Conservation (phyloP, 1,284 basidiomycete species). For the Mycosarcoma mackinlayi region DNA sequence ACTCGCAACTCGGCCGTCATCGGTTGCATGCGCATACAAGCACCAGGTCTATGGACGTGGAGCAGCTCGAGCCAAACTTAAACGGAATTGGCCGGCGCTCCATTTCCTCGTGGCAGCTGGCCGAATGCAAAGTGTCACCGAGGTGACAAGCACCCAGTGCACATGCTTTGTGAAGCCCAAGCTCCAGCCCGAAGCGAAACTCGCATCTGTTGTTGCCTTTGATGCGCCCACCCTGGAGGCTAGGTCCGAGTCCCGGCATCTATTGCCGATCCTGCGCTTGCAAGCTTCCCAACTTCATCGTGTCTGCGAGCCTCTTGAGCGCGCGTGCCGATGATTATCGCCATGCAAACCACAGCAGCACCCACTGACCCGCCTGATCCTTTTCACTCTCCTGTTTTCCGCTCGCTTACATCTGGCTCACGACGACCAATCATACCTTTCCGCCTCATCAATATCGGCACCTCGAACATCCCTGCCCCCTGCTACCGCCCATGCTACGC, state of each 20-base stretch:
- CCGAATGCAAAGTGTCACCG: constrained; percentile 2
- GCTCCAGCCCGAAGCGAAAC: not conserved
- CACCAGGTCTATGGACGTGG: too few species aligned
- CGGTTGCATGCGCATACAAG: not conserved
- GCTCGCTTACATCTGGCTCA: not conserved
- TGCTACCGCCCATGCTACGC: not conserved
- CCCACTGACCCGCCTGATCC: constrained; percentile 2
- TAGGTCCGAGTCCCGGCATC: constrained; percentile 4
- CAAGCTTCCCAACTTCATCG: not conserved
- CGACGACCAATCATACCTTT: not conserved
- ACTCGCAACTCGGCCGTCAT: not conserved
- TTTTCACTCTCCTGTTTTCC: not conserved
- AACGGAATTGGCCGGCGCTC: constrained; percentile 6
- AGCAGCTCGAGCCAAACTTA: constrained; percentile 6
- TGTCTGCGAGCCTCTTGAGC: not conserved
- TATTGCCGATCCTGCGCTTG: constrained; percentile 3
- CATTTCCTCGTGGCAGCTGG: not conserved
- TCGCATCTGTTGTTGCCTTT: constrained; percentile 2
- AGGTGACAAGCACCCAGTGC: not conserved
- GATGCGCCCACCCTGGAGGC: not conserved
- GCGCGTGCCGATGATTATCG: not conserved
- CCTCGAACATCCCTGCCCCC: not conserved
- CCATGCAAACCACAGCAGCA: too few species aligned
- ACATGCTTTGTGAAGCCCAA: not conserved
- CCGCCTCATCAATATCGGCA: not conserved